Conservation (phyloP, 495 filamentous ascomycete species). For the Penicilliopsis zonata region DNA sequence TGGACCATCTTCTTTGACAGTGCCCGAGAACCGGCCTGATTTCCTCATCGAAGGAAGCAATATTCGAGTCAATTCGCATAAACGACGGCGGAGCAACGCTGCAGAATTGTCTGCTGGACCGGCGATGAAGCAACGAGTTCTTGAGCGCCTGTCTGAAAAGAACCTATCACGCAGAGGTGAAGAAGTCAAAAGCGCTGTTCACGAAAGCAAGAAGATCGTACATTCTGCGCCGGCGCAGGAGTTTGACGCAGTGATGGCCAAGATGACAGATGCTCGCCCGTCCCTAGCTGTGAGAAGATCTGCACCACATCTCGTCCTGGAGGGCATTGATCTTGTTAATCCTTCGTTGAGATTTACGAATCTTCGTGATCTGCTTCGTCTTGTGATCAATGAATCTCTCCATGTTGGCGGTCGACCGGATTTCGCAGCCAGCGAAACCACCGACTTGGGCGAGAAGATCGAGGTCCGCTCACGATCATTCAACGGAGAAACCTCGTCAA, state of each 20-base stretch:
- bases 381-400: slow-evolving; percentile 59
- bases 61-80: slow-evolving; percentile 34
- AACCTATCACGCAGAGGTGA: slow-evolving; percentile 38
- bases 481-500: slow-evolving; percentile 43
- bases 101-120: slow-evolving; percentile 18
- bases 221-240: slow-evolving; percentile 25
- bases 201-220: slow-evolving; percentile 36
- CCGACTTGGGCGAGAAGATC: slow-evolving; percentile 52
- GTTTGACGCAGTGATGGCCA: slow-evolving; percentile 31
- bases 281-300: slow-evolving; percentile 30
- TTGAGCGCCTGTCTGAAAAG: slow-evolving; percentile 21
- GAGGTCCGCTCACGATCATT: slow-evolving; percentile 48
- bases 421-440: slow-evolving; percentile 47
- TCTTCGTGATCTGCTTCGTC: slow-evolving; percentile 52
- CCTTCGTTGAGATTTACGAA: slow-evolving; percentile 45
- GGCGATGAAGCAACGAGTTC: slow-evolving; percentile 26
- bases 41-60: slow-evolving; percentile 33
- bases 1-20: slow-evolving; percentile 7
- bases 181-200: slow-evolving; percentile 36
- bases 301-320: slow-evolving; percentile 28
- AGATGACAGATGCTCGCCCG: slow-evolving; percentile 28
- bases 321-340: slow-evolving; percentile 28
- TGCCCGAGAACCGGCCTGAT: slow-evolving; percentile 21
- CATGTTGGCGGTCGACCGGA: slow-evolving; percentile 65
- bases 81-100: slow-evolving; percentile 36